These are phyloP conservation scores for Pterocarpus macrocarpus DNA, from an alignment of 306 rosid genomes.

Conservation along the genomic window DNA sequence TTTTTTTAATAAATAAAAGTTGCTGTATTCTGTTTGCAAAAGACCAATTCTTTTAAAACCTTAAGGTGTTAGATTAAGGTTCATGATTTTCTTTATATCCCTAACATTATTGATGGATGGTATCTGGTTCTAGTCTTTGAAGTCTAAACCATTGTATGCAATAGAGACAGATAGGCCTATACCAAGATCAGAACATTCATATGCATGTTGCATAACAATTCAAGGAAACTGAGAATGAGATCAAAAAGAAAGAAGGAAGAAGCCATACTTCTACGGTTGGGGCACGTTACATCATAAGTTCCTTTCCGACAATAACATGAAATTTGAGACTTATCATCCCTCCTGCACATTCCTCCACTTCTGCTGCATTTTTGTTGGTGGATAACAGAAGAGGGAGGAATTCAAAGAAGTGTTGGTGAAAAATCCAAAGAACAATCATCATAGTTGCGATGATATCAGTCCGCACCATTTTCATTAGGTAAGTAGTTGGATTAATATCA, in stretches of 20 bases:
- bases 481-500: too few relatives aligned
- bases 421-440: too few relatives aligned
- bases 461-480: too few relatives aligned
- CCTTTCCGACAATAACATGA: too few relatives aligned
- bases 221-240: conserved; percentile 2
- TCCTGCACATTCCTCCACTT: too few relatives aligned
- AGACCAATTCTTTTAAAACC: neutral
- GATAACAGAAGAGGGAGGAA: too few relatives aligned
- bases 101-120: neutral
- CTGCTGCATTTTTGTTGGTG: too few relatives aligned
- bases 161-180: neutral
- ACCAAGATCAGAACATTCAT: neutral
- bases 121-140: neutral
- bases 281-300: too few relatives aligned
- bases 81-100: neutral
- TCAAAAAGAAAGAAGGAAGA: neutral
- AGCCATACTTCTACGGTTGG: neutral
- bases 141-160: neutral
- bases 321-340: too few relatives aligned
- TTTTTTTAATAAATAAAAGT: too few relatives aligned
- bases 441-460: too few relatives aligned
- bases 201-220: neutral
- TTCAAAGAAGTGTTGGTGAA: too few relatives aligned
- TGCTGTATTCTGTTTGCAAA: neutral
- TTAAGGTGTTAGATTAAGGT: neutral